Evolutionary conservation across 140 eudicot genomes (phyloP).

Genomic region (Stevia rebaudiana): DNA sequence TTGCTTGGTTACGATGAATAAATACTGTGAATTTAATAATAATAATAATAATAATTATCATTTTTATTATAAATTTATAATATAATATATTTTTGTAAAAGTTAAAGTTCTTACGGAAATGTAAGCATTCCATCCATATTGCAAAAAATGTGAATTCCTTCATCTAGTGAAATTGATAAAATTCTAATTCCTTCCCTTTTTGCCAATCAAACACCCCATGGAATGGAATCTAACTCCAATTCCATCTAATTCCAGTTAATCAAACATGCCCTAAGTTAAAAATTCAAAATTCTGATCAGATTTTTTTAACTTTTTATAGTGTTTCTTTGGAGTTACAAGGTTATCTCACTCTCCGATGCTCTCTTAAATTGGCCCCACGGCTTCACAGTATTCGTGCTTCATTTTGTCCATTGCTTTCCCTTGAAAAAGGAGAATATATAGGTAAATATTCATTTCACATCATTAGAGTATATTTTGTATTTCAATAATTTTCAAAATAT

Average conservation of each 20-base stretch:
- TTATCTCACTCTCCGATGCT: conserved; percentile 71
- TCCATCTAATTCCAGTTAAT: background rate
- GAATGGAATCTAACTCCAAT: background rate
- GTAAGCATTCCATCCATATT: background rate
- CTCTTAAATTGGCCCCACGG: conserved; percentile 79
- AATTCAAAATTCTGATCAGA: background rate
- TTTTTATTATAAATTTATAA: too few species aligned
- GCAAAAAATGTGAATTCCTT: background rate
- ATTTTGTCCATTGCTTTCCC: conserved; percentile 96
- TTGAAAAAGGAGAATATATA: conserved; percentile 95
- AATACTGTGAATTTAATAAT: background rate
- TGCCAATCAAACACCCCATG: background rate
- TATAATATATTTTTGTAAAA: background rate
- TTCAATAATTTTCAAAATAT: background rate
- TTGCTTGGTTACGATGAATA: background rate
- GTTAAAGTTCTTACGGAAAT: background rate
- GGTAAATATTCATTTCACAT: conserved; percentile 37
- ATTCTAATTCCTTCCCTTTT: background rate
- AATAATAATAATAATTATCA: background rate
- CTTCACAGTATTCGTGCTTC: conserved; percentile 94
- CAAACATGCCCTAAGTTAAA: background rate
- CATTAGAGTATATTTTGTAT: background rate
- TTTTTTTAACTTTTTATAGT: conserved; percentile 34
- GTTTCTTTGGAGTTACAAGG: conserved; percentile 80
- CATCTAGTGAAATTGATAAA: background rate